Percentiles rank a stretch among this genome's conserved stretches.
phyloP scores from a whole-genome alignment of 83 land plant species.

The Picea mariana region DNA sequence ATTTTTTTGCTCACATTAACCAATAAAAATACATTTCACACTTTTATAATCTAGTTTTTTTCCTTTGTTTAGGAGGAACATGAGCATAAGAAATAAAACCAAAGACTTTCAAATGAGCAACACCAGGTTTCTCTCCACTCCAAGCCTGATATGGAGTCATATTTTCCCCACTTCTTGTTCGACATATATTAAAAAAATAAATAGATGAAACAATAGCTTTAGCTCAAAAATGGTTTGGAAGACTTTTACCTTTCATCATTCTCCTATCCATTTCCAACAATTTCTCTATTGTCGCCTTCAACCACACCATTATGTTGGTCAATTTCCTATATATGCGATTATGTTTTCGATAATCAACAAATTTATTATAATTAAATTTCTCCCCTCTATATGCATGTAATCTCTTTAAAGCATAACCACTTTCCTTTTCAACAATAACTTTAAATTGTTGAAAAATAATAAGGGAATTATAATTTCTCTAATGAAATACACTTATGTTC shows the following conservation, averaged over 20 bases:
- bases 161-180: constrained; percentile 3
- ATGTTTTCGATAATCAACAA: too few relatives aligned
- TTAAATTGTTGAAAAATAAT: too few relatives aligned
- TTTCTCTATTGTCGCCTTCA: constrained; percentile 14
- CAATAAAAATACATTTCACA: too few relatives aligned
- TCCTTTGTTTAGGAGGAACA: background rate
- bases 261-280: constrained; percentile 18
- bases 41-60: background rate
- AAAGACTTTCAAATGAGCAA: constrained; percentile 9
- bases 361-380: too few relatives aligned
- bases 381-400: too few relatives aligned
- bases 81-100: background rate
- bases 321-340: too few relatives aligned
- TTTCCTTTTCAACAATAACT: too few relatives aligned
- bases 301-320: constrained; percentile 15
- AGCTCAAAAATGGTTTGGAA: constrained; percentile 30
- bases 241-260: constrained; percentile 13
- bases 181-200: constrained; percentile 16
- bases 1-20: too few relatives aligned
- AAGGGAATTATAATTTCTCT: too few relatives aligned
- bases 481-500: too few relatives aligned
- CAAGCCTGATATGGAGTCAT: constrained; percentile 13
- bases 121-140: background rate
- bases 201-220: constrained; percentile 15
- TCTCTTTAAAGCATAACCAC: too few relatives aligned